Evolutionary conservation across 2,329 filamentous ascomycete species (phyloP).

Genomic region (Clonostachys chloroleuca): DNA sequence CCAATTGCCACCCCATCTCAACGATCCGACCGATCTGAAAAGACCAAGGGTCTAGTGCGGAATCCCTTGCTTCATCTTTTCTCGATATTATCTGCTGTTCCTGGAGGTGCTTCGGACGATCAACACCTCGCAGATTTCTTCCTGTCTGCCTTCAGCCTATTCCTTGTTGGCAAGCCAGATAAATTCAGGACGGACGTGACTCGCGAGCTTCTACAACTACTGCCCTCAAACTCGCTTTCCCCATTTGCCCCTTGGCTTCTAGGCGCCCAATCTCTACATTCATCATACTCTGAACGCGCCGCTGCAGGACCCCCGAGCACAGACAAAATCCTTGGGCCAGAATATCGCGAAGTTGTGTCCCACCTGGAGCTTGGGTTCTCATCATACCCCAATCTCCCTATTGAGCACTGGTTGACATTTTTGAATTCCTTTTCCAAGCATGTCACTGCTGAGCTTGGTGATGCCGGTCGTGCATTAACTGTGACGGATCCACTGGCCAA

Average conservation of each 20-base stretch:
- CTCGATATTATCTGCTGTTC: conserved; percentile 49
- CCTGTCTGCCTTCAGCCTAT: conserved; percentile 49
- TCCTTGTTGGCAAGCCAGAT: conserved; percentile 44
- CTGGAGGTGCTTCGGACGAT: conserved; percentile 41
- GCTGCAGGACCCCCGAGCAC: conserved; percentile 3
- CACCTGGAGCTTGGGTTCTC: conserved; percentile 61
- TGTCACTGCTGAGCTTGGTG: conserved; percentile 59
- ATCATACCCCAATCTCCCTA: conserved; percentile 41
- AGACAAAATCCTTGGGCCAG: conserved; percentile 52
- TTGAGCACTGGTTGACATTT: conserved; percentile 45
- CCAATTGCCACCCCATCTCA: conserved; percentile 64
- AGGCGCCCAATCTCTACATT: conserved; percentile 38
- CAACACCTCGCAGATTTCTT: conserved; percentile 41
- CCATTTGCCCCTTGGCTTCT: conserved; percentile 48
- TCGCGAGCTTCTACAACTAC: conserved; percentile 43
- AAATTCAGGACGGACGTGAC: conserved; percentile 40
- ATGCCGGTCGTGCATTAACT: conserved; percentile 60
- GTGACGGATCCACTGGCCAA: conserved; percentile 70
- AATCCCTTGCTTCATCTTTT: conserved; percentile 65
- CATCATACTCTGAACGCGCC: conserved; percentile 22
- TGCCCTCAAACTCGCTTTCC: conserved; percentile 37
- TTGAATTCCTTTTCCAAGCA: conserved; percentile 52
- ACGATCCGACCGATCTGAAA: conserved; percentile 47
- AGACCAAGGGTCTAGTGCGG: conserved; percentile 42
- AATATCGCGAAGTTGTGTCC: conserved; percentile 65